Evolutionary conservation across 495 filamentous ascomycete species (phyloP).

Genomic region (Trichoderma erinaceum): DNA sequence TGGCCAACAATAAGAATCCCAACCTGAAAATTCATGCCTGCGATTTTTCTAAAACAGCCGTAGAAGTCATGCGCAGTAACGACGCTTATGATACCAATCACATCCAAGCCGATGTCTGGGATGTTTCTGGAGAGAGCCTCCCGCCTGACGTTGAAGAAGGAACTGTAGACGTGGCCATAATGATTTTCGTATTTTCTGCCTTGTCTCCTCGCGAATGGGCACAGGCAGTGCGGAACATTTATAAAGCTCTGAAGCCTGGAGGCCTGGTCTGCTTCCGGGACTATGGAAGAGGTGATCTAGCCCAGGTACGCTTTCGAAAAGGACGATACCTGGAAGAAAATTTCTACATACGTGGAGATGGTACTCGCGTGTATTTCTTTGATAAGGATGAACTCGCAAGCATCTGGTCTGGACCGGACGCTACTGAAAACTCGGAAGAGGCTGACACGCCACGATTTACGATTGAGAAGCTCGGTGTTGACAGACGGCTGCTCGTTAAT

Average conservation of each 20-base stretch:
- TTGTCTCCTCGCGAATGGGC: slow-evolving; percentile 79
- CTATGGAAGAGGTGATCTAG: slow-evolving; percentile 90
- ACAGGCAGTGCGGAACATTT: slow-evolving; percentile 73
- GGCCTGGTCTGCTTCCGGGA: slow-evolving; percentile 89
- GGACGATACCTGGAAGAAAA: slow-evolving; percentile 88
- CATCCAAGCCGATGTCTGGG: slow-evolving; percentile 89
- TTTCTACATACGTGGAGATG: slow-evolving; percentile 93
- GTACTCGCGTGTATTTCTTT: slow-evolving; percentile 96
- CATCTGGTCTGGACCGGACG: slow-evolving; percentile 60
- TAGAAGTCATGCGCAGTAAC: slow-evolving; percentile 77
- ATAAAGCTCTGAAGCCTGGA: slow-evolving; percentile 75
- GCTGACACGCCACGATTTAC: slow-evolving; percentile 47
- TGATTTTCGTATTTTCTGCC: slow-evolving; percentile 97
- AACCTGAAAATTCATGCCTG: slow-evolving; percentile 78
- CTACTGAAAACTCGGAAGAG: slow-evolving; percentile 22
- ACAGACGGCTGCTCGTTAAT: slow-evolving; percentile 86
- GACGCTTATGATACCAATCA: slow-evolving; percentile 53
- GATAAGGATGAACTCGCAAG: slow-evolving; percentile 71
- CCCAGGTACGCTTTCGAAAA: slow-evolving; percentile 95
- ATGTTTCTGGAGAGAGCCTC: slow-evolving; percentile 62
- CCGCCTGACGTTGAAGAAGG: slow-evolving; percentile 70
- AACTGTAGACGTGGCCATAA: slow-evolving; percentile 80
- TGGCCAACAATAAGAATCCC: slow-evolving; percentile 73
- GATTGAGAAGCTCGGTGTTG: slow-evolving; percentile 68
- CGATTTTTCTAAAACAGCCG: slow-evolving; percentile 86